These are phyloP conservation scores for Leccinum broughii DNA, from an alignment of 768 basidiomycete species.

Conservation along the genomic window DNA sequence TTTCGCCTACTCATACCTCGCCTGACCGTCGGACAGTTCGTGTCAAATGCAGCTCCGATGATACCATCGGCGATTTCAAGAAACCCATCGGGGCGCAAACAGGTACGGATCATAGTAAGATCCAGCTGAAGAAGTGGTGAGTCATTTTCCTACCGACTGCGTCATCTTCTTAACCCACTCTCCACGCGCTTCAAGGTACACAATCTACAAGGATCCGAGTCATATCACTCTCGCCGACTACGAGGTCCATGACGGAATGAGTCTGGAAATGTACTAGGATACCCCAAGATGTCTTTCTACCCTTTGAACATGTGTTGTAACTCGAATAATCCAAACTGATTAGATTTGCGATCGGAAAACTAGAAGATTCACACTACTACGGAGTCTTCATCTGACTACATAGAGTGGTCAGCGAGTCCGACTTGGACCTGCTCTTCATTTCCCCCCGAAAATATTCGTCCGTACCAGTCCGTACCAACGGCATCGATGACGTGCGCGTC, in stretches of 20 bases:
- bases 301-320: conserved; percentile 4
- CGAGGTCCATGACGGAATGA: conserved; percentile 92
- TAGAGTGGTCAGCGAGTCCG: conserved; percentile 5
- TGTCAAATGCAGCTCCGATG: too few species aligned
- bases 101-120: too few species aligned
- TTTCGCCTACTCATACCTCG: too few species aligned
- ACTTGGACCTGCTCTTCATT: conserved; percentile 7
- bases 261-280: conserved; percentile 82
- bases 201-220: conserved; percentile 77
- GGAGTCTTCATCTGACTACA: background rate
- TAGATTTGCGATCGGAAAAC: background rate
- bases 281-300: background rate
- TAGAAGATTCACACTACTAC: too few species aligned
- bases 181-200: conserved; percentile 62
- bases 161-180: background rate
- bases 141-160: too few species aligned
- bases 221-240: conserved; percentile 93
- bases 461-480: conserved; percentile 8
- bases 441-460: conserved; percentile 2
- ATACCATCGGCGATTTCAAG: too few species aligned
- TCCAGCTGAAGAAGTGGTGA: too few species aligned
- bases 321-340: conserved; percentile 1
- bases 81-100: too few species aligned
- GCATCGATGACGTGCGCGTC: conserved; percentile 15
- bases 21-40: too few species aligned